Conservation (phyloP, 441 rosid genomes). For the Brassica balearica region DNA sequence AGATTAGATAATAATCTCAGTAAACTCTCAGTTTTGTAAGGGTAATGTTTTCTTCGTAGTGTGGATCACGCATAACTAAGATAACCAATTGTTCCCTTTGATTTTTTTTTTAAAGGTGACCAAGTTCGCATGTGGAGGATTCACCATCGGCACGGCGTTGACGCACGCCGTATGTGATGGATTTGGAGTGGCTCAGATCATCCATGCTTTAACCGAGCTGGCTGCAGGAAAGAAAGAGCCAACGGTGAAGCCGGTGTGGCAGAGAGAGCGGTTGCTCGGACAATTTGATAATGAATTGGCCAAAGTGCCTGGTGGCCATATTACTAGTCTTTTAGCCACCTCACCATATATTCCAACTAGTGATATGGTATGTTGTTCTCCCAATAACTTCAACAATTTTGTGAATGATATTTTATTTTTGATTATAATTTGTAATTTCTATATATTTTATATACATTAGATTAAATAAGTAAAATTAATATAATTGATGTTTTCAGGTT, state of each 20-base stretch:
- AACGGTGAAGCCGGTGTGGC: not conserved
- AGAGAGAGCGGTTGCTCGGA: not conserved
- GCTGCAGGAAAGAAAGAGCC: not conserved
- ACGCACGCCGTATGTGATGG: slow-evolving; percentile 60
- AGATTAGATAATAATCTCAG: not conserved
- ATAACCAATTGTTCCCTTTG: not conserved
- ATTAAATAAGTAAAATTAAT: not conserved
- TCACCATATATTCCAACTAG: slow-evolving; percentile 22
- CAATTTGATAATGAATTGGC: not conserved
- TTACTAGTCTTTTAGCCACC: slow-evolving; percentile 22
- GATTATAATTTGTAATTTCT: not conserved
- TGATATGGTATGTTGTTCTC: slow-evolving; percentile 31
- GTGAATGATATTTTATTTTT: not conserved
- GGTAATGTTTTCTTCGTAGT: not conserved
- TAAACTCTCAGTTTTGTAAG: not conserved
- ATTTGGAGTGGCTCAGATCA: slow-evolving; percentile 55
- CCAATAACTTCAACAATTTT: slow-evolving; percentile 27
- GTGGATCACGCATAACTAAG: not conserved
- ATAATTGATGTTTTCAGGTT: not conserved
- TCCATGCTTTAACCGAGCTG: slow-evolving; percentile 4
- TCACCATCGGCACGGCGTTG: slow-evolving; percentile 55
- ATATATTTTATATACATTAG: not conserved
- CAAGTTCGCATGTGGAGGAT: slow-evolving; percentile 45
- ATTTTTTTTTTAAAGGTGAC: not conserved
- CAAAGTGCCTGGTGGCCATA: not conserved